Base-by-base conservation (phyloP, 495 filamentous ascomycete genomes). In the Aspergillus olivimuriae region DNA sequence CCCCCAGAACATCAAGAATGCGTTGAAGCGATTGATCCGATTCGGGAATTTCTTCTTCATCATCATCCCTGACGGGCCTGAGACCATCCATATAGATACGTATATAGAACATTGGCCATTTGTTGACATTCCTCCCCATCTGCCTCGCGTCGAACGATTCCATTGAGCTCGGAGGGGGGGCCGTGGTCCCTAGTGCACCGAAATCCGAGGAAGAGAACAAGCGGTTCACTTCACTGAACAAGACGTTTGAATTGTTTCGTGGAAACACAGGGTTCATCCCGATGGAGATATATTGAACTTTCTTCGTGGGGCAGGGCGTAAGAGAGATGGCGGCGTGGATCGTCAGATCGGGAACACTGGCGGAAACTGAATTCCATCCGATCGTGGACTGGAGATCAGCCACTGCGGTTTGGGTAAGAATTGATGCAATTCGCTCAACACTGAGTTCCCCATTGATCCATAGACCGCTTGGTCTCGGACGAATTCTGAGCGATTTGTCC, bases 21-120 rank as follows among this genome's bases (percentile, higher is more conserved):
- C 64, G 62, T 43, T 75, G 68, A 10, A 82, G 33, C 12, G 66
- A 64, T 21, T 58, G 55, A 18, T 77, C 67, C 30, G 63, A 65
- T 31, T 72, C 65, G 4, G 71, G 58, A 20, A 60, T 16, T 11
- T 58, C 60, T 20, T 65, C 21, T 33, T 56, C 46, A 11, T 58
- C 45, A 24, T 43, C 33, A 8, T 55, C 40, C 2, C 21, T 39
- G n/a, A n/a, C n/a, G n/a, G n/a, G n/a, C n/a, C n/a, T n/a, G 6
- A 41, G 39, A 32, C 34, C 32, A 2, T 24, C 49, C 0, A 57
- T 48, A 8, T 72, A 65, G n/a, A 98, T 78, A 6, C 78, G 80
- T 24, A 98, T 69, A 55, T 82, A 84, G 52, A 95, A 97, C 85
- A 92, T 94, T 2, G 90, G 89, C 84, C 85, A 94, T 47, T 81